Evolutionary conservation across 495 filamentous ascomycete genomes (phyloP).

Genomic region (Daldinia grandis): DNA sequence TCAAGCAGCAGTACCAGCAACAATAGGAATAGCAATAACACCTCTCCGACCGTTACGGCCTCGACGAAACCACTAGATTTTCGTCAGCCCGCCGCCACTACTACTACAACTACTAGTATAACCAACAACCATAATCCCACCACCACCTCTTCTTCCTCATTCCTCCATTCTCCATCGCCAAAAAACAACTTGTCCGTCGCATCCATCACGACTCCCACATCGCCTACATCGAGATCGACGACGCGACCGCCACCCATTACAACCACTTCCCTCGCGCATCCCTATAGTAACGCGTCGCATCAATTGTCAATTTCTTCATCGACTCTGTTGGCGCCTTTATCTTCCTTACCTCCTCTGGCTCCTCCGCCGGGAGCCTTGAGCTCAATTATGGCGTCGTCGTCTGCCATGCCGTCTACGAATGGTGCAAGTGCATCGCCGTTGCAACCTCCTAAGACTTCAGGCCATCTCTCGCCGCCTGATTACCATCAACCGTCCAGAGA

Average conservation of each 20-base stretch:
- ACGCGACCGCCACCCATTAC: constrained; percentile 36
- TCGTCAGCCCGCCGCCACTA: constrained; percentile 44
- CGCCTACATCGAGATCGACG: constrained; percentile 23
- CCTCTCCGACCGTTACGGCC: constrained; percentile 44
- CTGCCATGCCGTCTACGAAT: constrained; percentile 44
- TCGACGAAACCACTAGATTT: constrained; percentile 45
- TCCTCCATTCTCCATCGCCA: constrained; percentile 49
- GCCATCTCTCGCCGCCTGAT: constrained; percentile 47
- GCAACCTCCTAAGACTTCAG: constrained; percentile 43
- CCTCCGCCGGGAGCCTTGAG: constrained; percentile 47
- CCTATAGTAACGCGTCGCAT: constrained; percentile 46
- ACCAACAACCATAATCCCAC: constrained; percentile 25
- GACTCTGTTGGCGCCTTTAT: constrained; percentile 15
- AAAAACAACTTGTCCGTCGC: constrained; percentile 34
- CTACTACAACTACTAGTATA: constrained; percentile 3
- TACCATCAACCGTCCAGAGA: constrained; percentile 54
- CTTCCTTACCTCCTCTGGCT: constrained; percentile 40
- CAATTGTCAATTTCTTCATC: constrained; percentile 35
- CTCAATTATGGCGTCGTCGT: constrained; percentile 46
- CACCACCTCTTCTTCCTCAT: constrained; percentile 47
- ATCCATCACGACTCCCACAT: constrained; percentile 38
- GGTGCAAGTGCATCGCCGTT: constrained; percentile 47
- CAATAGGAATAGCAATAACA: constrained; percentile 20
- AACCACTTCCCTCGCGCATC: constrained; percentile 37
- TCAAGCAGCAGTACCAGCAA: constrained; percentile 21